Base-by-base conservation (phyloP, 2,329 filamentous ascomycete species). In the Aspergillus brunneoviolaceus region DNA sequence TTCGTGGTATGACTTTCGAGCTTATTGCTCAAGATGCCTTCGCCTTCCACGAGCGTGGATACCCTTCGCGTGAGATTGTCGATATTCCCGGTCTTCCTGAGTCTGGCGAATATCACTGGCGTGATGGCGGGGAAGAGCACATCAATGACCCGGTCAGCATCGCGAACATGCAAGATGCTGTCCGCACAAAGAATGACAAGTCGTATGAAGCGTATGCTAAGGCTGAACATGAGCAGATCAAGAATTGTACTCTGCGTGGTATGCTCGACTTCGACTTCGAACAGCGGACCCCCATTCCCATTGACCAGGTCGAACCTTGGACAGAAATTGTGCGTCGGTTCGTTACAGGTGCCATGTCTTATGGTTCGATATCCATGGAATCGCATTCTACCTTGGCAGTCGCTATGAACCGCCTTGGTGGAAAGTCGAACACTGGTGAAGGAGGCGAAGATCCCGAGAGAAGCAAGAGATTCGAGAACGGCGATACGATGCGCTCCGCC, bases 351-450 rank as follows among this genome's bases (percentile, higher is more conserved):
- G 94, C 94, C 69, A 98, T 98, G 94, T 98, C 94, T 2, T 98
- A 98, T 74, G 94, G 94, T 51, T 97, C 94, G 47, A 98, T 98
- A 71, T 97, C 94, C 5, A 96, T 97, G 92, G 94, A 98, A 77
- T 94, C 94, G 56, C 94, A 98, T 81, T 96, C 94, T 19, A 97
- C 94, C 12, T 82, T 98, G 52, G 94, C 94, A 66, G 89, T 98
- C 58, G 94, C 94, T 65, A 96, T 98, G 93, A 98, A 98, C 81
- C 86, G 94, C 68, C 85, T 98, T 47, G 94, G 94, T 47, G 94
- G 94, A 70, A 98, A 97, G 80, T 97, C 93, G 47, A 98, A 98
- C 82, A 97, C 94, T 54, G 94, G 94, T 71, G 94, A 98, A 80
- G 94, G 94, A 85, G 94, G 94, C 79, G 94, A 98, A 77, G 93